Evolutionary conservation across 345 rosid genomes (phyloP), one percentile per base, ranked within the genome.

Genomic region (Xanthoceras sorbifolium): DNA sequence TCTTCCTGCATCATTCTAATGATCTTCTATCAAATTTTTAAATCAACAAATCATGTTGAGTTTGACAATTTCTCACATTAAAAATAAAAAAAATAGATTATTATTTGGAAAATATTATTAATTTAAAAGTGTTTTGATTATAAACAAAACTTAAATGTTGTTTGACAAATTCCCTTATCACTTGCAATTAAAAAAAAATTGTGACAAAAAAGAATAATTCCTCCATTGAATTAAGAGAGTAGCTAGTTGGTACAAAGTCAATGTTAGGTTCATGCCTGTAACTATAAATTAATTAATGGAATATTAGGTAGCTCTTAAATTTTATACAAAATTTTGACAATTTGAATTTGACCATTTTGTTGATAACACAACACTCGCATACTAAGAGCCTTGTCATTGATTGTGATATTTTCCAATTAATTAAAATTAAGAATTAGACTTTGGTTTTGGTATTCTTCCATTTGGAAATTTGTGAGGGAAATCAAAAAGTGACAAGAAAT

Each of bases 251-350:
- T 50, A 26, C 59, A 31, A 55, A 76, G 79, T 76, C 79, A 76
- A 69, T n/a, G 74, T 31, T 76, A 60, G 74, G 74, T 69, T 68
- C 48, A 48, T 22, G n/a, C 40, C 36, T 67, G 1, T 29, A 10
- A n/a, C n/a, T n/a, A n/a, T n/a, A n/a, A n/a, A 14, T 68, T 1
- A 29, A 29, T 68, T 1, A 44, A 44, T 28, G 31, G 55, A n/a
- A n/a, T n/a, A 42, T 38, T 76, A n/a, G 68, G 68, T 68, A 28
- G 44, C 23, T 59, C 8, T 12, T n/a, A 48, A 50, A 38, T 67
- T 38, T 76, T 75, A 34, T 6, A 4, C 6, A 23, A 7, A 55
- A 0, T 52, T 29, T 2, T 15, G 17, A n/a, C 26, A 15, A 48
- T 57, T 3, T 11, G 59, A 3, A 5, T 67, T 66, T 76, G 42